These are phyloP conservation scores for Tricholoma saponaceum DNA, from an alignment of 768 basidiomycete genomes.

Conservation along the genomic window DNA sequence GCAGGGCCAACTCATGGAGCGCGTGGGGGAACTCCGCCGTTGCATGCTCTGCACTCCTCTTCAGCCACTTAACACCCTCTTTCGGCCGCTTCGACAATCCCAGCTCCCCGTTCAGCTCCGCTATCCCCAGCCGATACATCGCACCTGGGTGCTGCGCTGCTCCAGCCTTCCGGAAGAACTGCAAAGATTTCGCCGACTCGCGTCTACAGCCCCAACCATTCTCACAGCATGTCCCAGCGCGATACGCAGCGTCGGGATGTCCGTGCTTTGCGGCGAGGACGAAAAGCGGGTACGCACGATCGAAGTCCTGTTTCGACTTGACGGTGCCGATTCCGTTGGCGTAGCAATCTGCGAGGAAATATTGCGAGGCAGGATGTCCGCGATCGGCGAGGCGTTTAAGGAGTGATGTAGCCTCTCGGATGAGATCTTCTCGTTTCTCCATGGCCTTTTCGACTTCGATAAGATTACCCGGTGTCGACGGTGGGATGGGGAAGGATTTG, in stretches of 20 bases:
- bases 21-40: conserved; percentile 97
- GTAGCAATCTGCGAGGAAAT: conserved; percentile 97
- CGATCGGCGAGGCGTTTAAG: conserved; percentile 91
- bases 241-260: conserved; percentile 92
- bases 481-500: conserved; percentile 80
- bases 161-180: conserved; percentile 91
- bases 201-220: conserved; percentile 98
- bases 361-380: conserved; percentile 92
- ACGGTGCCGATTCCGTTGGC: conserved; percentile 96
- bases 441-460: conserved; percentile 77
- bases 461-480: conserved; percentile 64
- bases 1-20: conserved; percentile 86
- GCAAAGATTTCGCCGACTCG: conserved; percentile 86
- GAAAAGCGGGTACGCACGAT: conserved; percentile 94
- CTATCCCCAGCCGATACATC: conserved; percentile 94
- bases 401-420: conserved; percentile 82
- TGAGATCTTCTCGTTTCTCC: conserved; percentile 82
- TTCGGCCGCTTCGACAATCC: conserved; percentile 82
- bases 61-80: conserved; percentile 99
- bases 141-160: conserved; percentile 90
- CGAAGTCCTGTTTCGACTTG: conserved; percentile 91
- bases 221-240: conserved; percentile 96
- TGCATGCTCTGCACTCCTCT: conserved; percentile 90
- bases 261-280: conserved; percentile 96
- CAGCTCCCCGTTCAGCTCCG: conserved; percentile 94